Evolutionary conservation across 768 basidiomycete genomes (phyloP), one percentile per base, ranked within the genome.

Genomic region (Dendrothele bispora): DNA sequence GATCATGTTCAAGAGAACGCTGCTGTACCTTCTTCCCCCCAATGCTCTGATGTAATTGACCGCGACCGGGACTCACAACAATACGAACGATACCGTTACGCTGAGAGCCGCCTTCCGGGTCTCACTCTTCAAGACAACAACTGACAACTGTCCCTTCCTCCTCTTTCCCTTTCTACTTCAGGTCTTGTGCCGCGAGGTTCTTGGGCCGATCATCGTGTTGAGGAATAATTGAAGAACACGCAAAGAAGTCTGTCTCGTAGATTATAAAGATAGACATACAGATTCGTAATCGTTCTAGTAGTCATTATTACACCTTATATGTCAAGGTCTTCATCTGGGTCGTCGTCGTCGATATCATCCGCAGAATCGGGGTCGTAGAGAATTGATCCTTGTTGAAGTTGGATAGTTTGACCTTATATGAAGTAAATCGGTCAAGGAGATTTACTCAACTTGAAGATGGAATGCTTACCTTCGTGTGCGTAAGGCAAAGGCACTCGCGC

Each of bases 341-440:
- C 94, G 46, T 95, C 94, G 46, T 95, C 94, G 60, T 97, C 94
- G 42, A 95, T 80, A 55, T 97, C 94, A 59, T 97, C 94, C 22
- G 88, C 92, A 22, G 90, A 91, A 61, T 95, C 94, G 7, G 94
- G 92, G 55, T 94, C 91, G 54, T 95, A 97, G 51, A 86, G 73
- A 46, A 97, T 95, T 2, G 79, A 74, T 8, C 73, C 71, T 22
- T 63, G 55, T 5, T 55, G 42, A n/a, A 42, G 36, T 34, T 42
- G 48, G n/a, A 24, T 17, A 4, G 38, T 17, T n/a, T 24, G 29
- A 18, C 40, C 48, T 49, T 32, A 18, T n/a, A 46, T 21, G 15
- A 48, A 54, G 49, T 7, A 39, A 10, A 48, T 34, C 17, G 30
- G 46, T 15, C 36, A 48, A 40, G 42, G 56, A 4, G 38, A 29